Base-by-base conservation (phyloP, 2,329 filamentous ascomycete species). In the Aspergillus brunneoviolaceus region DNA sequence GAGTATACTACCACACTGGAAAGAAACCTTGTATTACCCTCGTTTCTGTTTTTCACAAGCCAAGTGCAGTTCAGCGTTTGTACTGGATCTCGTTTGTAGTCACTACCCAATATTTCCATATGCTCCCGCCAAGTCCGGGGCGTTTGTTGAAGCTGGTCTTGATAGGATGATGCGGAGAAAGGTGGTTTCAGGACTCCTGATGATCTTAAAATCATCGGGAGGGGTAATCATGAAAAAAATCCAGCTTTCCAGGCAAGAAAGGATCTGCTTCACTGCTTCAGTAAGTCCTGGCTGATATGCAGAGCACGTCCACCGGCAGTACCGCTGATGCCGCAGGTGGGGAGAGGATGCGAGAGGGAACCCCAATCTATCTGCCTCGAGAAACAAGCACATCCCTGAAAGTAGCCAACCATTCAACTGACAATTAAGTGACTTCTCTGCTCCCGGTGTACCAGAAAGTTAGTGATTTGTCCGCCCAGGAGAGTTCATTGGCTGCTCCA, bases 401-500 rank as follows among this genome's bases (percentile, higher is more conserved):
- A 23, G 45, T 25, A 25, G n/a, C 42, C 52, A 52, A 27, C 57
- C 60, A 54, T 57, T 51, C 50, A 42, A 25, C 29, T 39, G 50
- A 60, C 54, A 56, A 51, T 55, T 42, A 57, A 62, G 48, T 62
- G 42, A 62, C 14, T 35, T 54, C 42, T 53, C 49, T 35, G 31
- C 21, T 55, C 42, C 58, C 58, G 39, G 45, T 54, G 49, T 56
- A 48, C 39, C 48, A 45, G 60, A 54, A 58, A 52, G 63, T 58
- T 39, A 52, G 33, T 27, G 54, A 57, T 56, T 52, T 61, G 50
- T 52, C 39, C 49, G 53, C 45, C 53, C 57, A 60, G 59, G 39
- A 51, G 58, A 50, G 58, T 61, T 55, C 31, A 66, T 63, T 66
- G 63, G 64, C 53, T 52, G 55, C 39, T 45, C 53, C 53, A n/a